Base-by-base conservation (phyloP, 768 basidiomycete species). In the Inosperma sp. region DNA sequence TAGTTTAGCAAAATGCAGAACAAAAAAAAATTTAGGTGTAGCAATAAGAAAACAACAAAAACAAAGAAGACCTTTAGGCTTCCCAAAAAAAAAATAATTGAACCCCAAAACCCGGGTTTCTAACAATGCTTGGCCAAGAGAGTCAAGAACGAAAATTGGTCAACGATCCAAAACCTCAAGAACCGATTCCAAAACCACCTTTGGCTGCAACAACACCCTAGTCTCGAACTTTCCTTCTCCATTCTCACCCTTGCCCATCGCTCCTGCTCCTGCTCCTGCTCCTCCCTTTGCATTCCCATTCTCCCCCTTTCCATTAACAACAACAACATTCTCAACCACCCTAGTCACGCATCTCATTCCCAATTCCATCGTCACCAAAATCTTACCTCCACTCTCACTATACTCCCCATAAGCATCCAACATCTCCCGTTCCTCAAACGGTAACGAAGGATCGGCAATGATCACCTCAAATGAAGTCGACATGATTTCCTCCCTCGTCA, bases 121-220 rank as follows among this genome's bases (percentile, higher is more conserved):
- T n/a, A n/a, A n/a, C n/a, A n/a, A n/a, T n/a, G n/a, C n/a, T n/a
- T n/a, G n/a, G n/a, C 31, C 10, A 33, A 9, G 31, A 10, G n/a
- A 14, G 9, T 41, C 13, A 5, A 19, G 5, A 4, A 5, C 13
- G 12, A 22, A 17, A 25, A n/a, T 21, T n/a, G 14, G n/a, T 37
- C 43, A 62, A 22, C 56, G 53, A 50, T 63, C 63, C 54, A 77
- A 62, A 21, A 74, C 68, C 45, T 76, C 74, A 45, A 76, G 56
- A 8, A 86, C 83, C n/a, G 81, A 82, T 60, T 88, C 86, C 49
- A 88, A 66, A 33, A 89, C 80, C 3, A 88, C 85, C 63, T 86
- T 88, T n/a, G 87, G 86, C 61, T 74, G 74, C 51, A 88, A 68
- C 43, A 89, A 65, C 47, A 82, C 64, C 58, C 82, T 76, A 54